These are phyloP conservation scores for Paramyrothecium sp. DNA, from an alignment of 2,329 filamentous ascomycete genomes.

Conservation along the genomic window DNA sequence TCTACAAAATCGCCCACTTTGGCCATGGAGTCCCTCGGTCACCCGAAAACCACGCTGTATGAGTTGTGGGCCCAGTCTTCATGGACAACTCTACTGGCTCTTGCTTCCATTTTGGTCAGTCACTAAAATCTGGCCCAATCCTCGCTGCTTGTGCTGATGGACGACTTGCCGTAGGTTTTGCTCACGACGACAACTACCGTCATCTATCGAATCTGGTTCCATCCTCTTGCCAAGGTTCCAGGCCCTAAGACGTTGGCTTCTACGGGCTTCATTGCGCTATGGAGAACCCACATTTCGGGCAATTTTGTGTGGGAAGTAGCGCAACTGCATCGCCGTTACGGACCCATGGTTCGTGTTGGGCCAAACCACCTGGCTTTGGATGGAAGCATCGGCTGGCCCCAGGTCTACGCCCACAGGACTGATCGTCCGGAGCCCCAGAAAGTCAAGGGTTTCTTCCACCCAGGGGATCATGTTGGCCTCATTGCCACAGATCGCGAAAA, in stretches of 20 bases:
- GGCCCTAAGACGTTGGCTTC: constrained; percentile 20
- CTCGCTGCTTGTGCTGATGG: background rate
- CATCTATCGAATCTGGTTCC: constrained; percentile 23
- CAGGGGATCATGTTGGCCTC: constrained; percentile 10
- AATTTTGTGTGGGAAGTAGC: constrained; percentile 14
- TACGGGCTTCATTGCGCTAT: constrained; percentile 14
- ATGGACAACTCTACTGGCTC: background rate
- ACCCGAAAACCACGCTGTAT: background rate
- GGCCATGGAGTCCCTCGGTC: background rate
- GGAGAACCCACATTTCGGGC: constrained; percentile 14
- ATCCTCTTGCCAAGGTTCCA: constrained; percentile 26
- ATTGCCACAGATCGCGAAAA: constrained; percentile 11
- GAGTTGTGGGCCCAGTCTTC: background rate
- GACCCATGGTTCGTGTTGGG: constrained; percentile 36
- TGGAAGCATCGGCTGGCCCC: constrained; percentile 28
- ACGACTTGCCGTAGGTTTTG: background rate
- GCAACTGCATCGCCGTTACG: constrained; percentile 22
- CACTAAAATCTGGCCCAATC: background rate
- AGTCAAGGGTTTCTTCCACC: constrained; percentile 1
- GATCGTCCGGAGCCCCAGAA: constrained; percentile 13
- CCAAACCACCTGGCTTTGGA: constrained; percentile 37
- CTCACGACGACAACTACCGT: background rate
- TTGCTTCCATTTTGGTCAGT: background rate
- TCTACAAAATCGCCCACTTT: background rate
- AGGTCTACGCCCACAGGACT: constrained; percentile 24